These are phyloP conservation scores for Leishmania aethiopica DNA, from an alignment of 208 protist species.

Conservation along the genomic window DNA sequence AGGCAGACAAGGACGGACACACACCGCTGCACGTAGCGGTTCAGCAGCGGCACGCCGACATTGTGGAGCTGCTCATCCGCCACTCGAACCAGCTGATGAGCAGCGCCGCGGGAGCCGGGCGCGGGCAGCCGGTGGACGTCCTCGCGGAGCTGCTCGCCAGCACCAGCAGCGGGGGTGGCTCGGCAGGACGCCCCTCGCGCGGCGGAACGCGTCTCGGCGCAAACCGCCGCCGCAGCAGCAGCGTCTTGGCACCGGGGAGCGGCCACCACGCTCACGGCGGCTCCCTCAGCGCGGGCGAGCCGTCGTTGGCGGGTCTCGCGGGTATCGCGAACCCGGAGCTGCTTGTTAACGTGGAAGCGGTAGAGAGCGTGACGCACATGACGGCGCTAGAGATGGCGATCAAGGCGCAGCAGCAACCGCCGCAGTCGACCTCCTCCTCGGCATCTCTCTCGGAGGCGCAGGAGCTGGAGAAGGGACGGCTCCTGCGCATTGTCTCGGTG, in stretches of 20 bases:
- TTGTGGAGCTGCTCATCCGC: slow-evolving; percentile 63
- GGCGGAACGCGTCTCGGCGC: slow-evolving; percentile 15
- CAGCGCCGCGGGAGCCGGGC: slow-evolving; percentile 10
- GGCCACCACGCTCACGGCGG: not conserved
- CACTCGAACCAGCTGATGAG: slow-evolving; percentile 36
- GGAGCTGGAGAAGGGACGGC: not conserved
- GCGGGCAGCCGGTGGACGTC: slow-evolving; percentile 14
- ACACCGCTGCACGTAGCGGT: slow-evolving; percentile 85
- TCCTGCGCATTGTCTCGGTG: slow-evolving; percentile 37
- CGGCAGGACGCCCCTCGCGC: slow-evolving; percentile 9
- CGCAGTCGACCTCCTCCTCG: not conserved
- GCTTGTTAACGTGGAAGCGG: slow-evolving; percentile 63
- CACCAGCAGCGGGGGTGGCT: not conserved
- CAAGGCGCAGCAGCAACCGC: slow-evolving; percentile 20
- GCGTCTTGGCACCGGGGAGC: not conserved
- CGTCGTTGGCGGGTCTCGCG: not conserved
- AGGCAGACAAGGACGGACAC: slow-evolving; percentile 53
- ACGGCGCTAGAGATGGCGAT: slow-evolving; percentile 82
- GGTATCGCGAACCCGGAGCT: slow-evolving; percentile 13
- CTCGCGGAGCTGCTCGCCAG: slow-evolving; percentile 15
- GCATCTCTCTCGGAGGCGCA: not conserved
- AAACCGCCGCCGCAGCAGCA: not conserved
- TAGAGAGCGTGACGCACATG: slow-evolving; percentile 35
- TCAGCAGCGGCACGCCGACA: slow-evolving; percentile 32
- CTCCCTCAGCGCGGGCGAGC: not conserved